Conservation (phyloP, 257 asterid genomes). For the Henckelia pumila region DNA sequence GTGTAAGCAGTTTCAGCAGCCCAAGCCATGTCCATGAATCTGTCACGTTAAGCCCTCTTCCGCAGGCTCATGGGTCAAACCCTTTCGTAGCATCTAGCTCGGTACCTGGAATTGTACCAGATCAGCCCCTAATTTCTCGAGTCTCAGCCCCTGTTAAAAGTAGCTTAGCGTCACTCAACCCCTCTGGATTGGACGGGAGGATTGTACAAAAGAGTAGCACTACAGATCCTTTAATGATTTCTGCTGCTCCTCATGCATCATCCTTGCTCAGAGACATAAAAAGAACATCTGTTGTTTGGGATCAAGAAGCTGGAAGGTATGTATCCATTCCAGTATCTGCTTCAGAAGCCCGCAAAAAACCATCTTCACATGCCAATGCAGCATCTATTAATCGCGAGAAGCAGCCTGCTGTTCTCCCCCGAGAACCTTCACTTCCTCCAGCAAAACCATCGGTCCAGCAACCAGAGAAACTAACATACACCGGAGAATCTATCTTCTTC, state of each 20-base stretch:
- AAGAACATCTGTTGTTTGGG: slow-evolving; percentile 96
- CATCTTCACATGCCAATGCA: slow-evolving; percentile 33
- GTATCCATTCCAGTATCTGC: slow-evolving; percentile 74
- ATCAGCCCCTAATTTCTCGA: slow-evolving; percentile 35
- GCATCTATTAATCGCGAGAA: slow-evolving; percentile 41
- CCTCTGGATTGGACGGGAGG: slow-evolving; percentile 52
- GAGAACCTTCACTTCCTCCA: slow-evolving; percentile 35
- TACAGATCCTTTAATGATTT: slow-evolving; percentile 41
- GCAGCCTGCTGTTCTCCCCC: slow-evolving; percentile 33
- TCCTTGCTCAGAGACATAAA: slow-evolving; percentile 70
- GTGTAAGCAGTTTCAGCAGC: slow-evolving; percentile 88
- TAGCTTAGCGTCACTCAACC: slow-evolving; percentile 34
- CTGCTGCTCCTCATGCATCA: slow-evolving; percentile 47
- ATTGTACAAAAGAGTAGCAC: slow-evolving; percentile 44
- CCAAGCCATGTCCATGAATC: slow-evolving; percentile 78
- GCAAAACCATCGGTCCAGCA: slow-evolving; percentile 40
- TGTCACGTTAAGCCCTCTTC: slow-evolving; percentile 85
- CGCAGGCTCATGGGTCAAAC: slow-evolving; percentile 47
- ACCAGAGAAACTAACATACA: slow-evolving; percentile 67
- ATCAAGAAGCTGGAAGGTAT: slow-evolving; percentile 96
- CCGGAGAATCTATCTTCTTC: slow-evolving; percentile 83
- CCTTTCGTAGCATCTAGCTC: slow-evolving; percentile 32
- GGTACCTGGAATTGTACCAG: slow-evolving; percentile 25
- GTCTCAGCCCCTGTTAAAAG: slow-evolving; percentile 28
- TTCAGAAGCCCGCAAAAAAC: slow-evolving; percentile 54